Base-by-base conservation (phyloP, 2,329 filamentous ascomycete genomes). In the Grosmannia clavigera region DNA sequence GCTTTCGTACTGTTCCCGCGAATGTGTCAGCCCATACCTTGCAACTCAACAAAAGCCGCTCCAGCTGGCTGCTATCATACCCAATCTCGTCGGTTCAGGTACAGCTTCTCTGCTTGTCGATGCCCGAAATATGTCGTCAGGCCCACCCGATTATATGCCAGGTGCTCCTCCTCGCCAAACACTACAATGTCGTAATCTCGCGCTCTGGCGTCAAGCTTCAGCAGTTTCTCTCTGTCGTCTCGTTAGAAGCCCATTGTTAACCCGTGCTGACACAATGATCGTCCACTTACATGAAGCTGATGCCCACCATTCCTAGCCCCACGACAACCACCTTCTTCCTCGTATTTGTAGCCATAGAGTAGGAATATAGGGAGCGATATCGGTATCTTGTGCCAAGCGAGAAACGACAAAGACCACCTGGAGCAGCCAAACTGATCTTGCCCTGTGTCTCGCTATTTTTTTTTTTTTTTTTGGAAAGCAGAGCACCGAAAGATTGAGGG, bases 111-210 rank as follows among this genome's bases (percentile, higher is more conserved):
- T 50, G 94, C 86, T 66, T 87, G 81, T 58, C 90, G 81, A 73
- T 95, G 90, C 66, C 90, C 85, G 70, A 96, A 96, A 76, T 92
- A 96, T 62, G 85, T 89, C 3, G 90, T 95, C 57, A 96, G 77
- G 3, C 91, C 91, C 35, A 96, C 91, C 61, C 92, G 85, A 70
- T 96, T 96, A 72, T 96, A 96, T 25, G 91, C 91, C 59, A 95
- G 76, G 74, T 96, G 87, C 25, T 87, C 77, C 70, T 96, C 91
- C 68, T 96, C 91, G 63, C 91, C 91, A 63, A 96, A 87, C 12
- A 96, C 90, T 1, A 90, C 80, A 58, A 96, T 81, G 64, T 90
- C 83, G 70, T 91, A 95, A 70, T 91, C 85, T 67, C 85, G 78
- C 63, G 82, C 74, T 67, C 87, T 85, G 1, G 84, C 82, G 70